These are phyloP conservation scores for Mycena leptocephala DNA, from an alignment of 768 basidiomycete species.

Conservation along the genomic window DNA sequence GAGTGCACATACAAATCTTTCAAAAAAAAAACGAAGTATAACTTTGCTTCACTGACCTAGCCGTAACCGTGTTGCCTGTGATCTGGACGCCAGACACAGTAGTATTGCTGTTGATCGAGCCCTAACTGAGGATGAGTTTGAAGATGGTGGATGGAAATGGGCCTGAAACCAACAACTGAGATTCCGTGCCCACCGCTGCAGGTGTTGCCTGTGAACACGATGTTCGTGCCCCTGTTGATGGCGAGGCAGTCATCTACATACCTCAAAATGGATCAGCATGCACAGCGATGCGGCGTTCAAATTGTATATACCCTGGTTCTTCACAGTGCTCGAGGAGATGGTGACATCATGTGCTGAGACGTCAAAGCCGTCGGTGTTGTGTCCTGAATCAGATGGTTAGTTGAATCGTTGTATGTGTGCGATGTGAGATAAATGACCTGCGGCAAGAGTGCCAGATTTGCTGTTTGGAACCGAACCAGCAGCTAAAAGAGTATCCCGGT, in stretches of 20 bases:
- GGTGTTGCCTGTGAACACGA: slow-evolving; percentile 37
- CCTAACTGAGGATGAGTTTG: too few relatives aligned
- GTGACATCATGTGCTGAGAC: slow-evolving; percentile 28
- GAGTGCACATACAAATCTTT: too few relatives aligned
- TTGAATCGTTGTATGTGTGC: too few relatives aligned
- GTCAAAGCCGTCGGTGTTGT: slow-evolving; percentile 41
- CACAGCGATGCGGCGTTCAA: too few relatives aligned
- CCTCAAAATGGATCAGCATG: not conserved
- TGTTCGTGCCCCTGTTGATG: slow-evolving; percentile 39
- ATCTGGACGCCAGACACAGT: slow-evolving; percentile 36
- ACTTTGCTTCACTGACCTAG: slow-evolving; percentile 25
- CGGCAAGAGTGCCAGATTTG: slow-evolving; percentile 30
- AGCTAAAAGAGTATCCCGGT: slow-evolving; percentile 10
- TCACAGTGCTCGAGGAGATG: slow-evolving; percentile 17
- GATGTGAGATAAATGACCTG: not conserved
- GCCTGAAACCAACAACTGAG: too few relatives aligned
- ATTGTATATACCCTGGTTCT: slow-evolving; percentile 36
- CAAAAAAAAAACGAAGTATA: too few relatives aligned
- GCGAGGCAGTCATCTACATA: slow-evolving; percentile 42
- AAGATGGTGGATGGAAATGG: too few relatives aligned
- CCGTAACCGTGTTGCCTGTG: slow-evolving; percentile 39
- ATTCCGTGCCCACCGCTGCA: slow-evolving; percentile 42
- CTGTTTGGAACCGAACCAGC: slow-evolving; percentile 36
- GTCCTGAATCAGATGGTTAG: too few relatives aligned
- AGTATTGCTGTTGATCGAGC: slow-evolving; percentile 30